These are phyloP conservation scores for Silybum marianum DNA, from an alignment of 129 eudicot genomes.

Conservation along the genomic window DNA sequence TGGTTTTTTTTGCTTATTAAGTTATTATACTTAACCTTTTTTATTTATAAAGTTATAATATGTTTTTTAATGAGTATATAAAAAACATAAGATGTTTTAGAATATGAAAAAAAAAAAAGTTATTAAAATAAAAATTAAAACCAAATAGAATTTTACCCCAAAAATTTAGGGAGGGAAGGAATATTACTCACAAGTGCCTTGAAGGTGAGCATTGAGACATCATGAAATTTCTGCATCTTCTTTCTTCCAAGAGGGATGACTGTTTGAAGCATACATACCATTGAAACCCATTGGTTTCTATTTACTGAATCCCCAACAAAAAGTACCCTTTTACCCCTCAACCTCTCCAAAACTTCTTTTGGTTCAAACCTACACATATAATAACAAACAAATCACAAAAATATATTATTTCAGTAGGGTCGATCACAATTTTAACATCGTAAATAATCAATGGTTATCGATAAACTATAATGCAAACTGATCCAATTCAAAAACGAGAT, in stretches of 20 bases:
- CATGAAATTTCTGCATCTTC: slow-evolving; percentile 42
- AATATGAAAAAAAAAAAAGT: too few species aligned
- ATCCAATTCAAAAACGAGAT: neutral
- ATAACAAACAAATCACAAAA: too few species aligned
- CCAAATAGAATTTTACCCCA: neutral
- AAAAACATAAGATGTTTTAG: too few species aligned
- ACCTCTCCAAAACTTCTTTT: slow-evolving; percentile 50
- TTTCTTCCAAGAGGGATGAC: slow-evolving; percentile 26
- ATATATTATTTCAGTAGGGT: too few species aligned
- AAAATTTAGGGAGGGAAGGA: neutral
- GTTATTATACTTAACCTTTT: too few species aligned
- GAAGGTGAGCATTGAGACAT: slow-evolving; percentile 46
- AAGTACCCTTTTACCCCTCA: slow-evolving; percentile 58
- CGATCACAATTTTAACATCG: too few species aligned
- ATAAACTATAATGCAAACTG: neutral
- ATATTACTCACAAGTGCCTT: slow-evolving; percentile 42
- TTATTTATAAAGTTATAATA: too few species aligned
- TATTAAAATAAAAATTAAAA: too few species aligned
- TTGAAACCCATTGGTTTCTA: slow-evolving; percentile 68
- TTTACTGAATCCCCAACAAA: slow-evolving; percentile 67
- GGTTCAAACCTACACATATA: slow-evolving; percentile 47
- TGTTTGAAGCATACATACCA: slow-evolving; percentile 55
- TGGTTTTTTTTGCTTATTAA: too few species aligned
- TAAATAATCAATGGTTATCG: neutral
- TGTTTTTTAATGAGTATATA: too few species aligned